Conservation (phyloP, 2,329 filamentous ascomycete genomes). For the Colletotrichum sp. region DNA sequence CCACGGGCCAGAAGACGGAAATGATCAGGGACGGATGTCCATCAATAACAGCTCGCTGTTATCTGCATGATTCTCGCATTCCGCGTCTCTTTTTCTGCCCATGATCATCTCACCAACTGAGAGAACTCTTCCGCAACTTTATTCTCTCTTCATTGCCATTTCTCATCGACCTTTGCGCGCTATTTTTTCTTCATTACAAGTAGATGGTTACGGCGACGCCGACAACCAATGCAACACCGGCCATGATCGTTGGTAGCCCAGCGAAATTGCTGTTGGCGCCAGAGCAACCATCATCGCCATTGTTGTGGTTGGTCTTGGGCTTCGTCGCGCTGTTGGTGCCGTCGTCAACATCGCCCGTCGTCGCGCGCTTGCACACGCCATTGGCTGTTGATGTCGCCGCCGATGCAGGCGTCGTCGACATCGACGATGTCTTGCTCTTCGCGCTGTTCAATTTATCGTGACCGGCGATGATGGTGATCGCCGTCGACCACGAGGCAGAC, state of each 20-base stretch:
- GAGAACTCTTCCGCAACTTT: neutral
- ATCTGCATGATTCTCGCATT: neutral
- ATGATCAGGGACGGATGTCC: neutral
- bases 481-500: slow-evolving; percentile 5
- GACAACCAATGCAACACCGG: neutral
- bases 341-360: neutral
- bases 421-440: neutral
- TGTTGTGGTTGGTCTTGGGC: neutral
- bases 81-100: neutral
- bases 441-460: neutral
- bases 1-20: neutral
- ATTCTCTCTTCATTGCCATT: neutral
- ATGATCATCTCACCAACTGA: neutral
- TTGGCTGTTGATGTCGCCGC: neutral
- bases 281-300: neutral
- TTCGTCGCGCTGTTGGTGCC: neutral
- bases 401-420: neutral
- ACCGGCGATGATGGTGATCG: slow-evolving; percentile 9
- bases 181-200: neutral
- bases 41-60: neutral
- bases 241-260: neutral
- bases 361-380: slow-evolving; percentile 1
- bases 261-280: neutral
- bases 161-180: neutral
- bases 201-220: neutral